phyloP scores from a whole-genome alignment of 163 green algal species.

The Smithsoniella earleae region DNA sequence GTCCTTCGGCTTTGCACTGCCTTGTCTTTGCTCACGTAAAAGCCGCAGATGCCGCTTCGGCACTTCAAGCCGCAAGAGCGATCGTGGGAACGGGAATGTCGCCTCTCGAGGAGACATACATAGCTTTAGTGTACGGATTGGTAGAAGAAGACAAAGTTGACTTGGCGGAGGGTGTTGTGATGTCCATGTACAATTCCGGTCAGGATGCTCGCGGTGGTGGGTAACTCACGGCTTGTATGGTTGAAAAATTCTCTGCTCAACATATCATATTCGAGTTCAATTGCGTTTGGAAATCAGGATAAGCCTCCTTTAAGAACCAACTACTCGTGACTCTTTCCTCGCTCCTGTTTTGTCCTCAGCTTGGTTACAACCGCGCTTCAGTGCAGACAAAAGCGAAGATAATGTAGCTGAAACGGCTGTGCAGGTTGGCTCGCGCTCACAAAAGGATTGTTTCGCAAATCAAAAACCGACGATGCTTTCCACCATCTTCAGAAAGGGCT shows the following conservation, averaged over 20 bases:
- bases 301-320: too few species aligned
- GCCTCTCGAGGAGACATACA: slow-evolving; percentile 20
- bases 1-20: not conserved
- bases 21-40: slow-evolving; percentile 25
- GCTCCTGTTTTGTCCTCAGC: too few species aligned
- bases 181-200: slow-evolving; percentile 28
- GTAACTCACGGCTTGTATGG: not conserved
- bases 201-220: not conserved
- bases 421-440: slow-evolving; percentile 20
- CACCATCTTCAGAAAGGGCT: slow-evolving; percentile 30
- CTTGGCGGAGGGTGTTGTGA: slow-evolving; percentile 1
- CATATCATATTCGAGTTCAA: too few species aligned
- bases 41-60: not conserved
- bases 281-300: too few species aligned
- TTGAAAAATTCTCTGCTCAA: too few species aligned
- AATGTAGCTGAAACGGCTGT: too few species aligned
- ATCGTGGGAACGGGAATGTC: not conserved
- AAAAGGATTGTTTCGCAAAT: slow-evolving; percentile 20
- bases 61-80: not conserved
- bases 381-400: too few species aligned
- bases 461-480: not conserved
- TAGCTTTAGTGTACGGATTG: slow-evolving; percentile 3
- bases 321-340: too few species aligned
- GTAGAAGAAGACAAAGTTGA: slow-evolving; percentile 24
- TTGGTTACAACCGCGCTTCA: too few species aligned